Conservation (phyloP, 1,284 basidiomycete genomes). For the Apiotrichum montevideense region DNA sequence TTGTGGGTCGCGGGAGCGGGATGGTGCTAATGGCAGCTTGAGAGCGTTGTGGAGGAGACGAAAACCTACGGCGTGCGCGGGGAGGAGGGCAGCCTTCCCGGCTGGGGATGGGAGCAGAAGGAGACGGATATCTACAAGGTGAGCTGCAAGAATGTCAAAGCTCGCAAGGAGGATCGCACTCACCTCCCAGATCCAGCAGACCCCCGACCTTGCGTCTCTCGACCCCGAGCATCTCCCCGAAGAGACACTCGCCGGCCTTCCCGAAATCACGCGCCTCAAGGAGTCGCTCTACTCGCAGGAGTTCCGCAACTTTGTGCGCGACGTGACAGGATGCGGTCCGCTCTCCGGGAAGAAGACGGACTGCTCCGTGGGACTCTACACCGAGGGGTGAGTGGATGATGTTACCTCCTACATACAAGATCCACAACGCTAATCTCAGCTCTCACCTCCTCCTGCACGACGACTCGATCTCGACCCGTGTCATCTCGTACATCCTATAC, state of each 20-base stretch:
- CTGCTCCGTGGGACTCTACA: constrained; percentile 92
- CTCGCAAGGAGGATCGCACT: not conserved
- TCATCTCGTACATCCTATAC: constrained; percentile 96
- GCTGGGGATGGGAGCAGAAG: constrained; percentile 79
- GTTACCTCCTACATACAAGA: not conserved
- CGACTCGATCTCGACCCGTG: constrained; percentile 92
- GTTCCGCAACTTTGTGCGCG: constrained; percentile 77
- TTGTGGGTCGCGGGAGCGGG: constrained; percentile 51
- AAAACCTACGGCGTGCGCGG: constrained; percentile 43
- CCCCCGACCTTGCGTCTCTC: constrained; percentile 92
- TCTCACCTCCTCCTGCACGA: constrained; percentile 96
- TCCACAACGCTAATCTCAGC: not conserved
- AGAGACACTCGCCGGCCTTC: constrained; percentile 61
- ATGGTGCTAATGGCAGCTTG: constrained; percentile 48
- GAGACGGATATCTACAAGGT: constrained; percentile 99
- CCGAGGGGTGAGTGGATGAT: constrained; percentile 51
- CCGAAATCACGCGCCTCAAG: constrained; percentile 71
- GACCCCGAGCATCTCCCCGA: constrained; percentile 57
- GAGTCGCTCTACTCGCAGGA: constrained; percentile 84
- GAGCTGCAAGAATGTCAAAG: constrained; percentile 10
- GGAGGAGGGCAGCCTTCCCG: constrained; percentile 42
- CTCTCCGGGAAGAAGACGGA: constrained; percentile 88
- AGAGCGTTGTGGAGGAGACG: constrained; percentile 60
- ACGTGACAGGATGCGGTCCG: constrained; percentile 88
- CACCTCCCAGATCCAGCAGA: constrained; percentile 75